A percentile compares a stretch with the other conserved stretches of the same genome.
These are phyloP conservation scores for Myochromella boudieri DNA, from an alignment of 768 basidiomycete species.

Conservation along the genomic window DNA sequence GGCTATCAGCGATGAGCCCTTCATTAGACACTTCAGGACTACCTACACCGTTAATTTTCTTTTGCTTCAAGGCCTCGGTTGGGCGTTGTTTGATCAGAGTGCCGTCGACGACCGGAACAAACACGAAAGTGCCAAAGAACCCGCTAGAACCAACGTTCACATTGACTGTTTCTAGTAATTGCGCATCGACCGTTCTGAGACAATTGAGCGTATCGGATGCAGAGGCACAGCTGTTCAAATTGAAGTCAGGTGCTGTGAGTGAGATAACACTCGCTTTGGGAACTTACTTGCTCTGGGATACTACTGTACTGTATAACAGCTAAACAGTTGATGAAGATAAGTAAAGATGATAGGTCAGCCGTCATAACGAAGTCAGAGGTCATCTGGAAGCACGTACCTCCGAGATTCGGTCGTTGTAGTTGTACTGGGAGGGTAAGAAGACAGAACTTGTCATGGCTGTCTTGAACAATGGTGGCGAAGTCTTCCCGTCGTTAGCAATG, in stretches of 20 bases:
- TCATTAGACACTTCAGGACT: neutral
- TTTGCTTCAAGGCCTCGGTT: conserved; percentile 30
- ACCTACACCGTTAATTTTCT: conserved; percentile 44
- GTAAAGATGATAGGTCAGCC: neutral
- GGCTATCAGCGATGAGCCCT: neutral
- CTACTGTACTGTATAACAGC: conserved; percentile 30
- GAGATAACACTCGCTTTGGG: neutral
- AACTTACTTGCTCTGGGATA: conserved; percentile 35
- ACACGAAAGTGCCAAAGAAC: conserved; percentile 38
- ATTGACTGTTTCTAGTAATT: conserved; percentile 32
- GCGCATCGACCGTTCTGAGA: conserved; percentile 34
- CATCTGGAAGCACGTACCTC: conserved; percentile 24
- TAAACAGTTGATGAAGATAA: conserved; percentile 14
- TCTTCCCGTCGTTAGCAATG: conserved; percentile 44
- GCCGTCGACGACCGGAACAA: conserved; percentile 48
- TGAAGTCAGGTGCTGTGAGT: neutral
- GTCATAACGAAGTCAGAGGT: no score
- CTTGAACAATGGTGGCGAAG: conserved; percentile 41
- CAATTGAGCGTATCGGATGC: conserved; percentile 35
- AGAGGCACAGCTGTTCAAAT: conserved; percentile 30
- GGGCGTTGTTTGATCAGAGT: conserved; percentile 43
- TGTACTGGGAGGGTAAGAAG: conserved; percentile 46
- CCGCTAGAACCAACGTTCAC: conserved; percentile 24
- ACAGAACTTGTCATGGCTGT: conserved; percentile 44
- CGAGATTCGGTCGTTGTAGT: conserved; percentile 39